Evolutionary conservation across 805 yeast genomes (phyloP).

Genomic region (Naumovozyma baii): DNA sequence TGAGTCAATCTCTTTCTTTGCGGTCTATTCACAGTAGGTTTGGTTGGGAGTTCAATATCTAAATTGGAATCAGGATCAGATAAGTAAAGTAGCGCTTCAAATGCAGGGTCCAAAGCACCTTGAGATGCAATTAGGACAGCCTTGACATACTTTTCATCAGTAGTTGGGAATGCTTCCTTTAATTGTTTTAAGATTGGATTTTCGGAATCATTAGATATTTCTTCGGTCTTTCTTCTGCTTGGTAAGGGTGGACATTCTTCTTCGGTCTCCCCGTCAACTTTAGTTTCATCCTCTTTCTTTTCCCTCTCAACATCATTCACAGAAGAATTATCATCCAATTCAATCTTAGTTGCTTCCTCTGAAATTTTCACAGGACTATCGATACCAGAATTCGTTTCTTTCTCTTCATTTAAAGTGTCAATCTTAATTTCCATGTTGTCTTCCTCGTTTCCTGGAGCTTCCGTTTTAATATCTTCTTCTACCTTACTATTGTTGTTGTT

Average conservation of each 20-base stretch:
- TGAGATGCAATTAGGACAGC: conserved; percentile 80
- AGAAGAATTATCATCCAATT: conserved; percentile 2
- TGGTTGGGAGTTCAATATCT: conserved; percentile 42
- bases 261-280: conserved; percentile 6
- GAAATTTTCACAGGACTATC: conserved; percentile 2
- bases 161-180: conserved; percentile 75
- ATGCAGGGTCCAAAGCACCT: conserved; percentile 75
- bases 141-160: conserved; percentile 60
- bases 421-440: background rate
- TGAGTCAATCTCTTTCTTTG: conserved; percentile 34
- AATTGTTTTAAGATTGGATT: conserved; percentile 40
- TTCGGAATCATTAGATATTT: conserved; percentile 5
- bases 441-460: background rate
- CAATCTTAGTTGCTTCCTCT: conserved; percentile 4
- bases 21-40: conserved; percentile 18
- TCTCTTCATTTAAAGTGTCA: background rate
- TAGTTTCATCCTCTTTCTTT: conserved; percentile 7
- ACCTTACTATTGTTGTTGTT: no score
- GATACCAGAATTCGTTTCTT: background rate
- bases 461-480: no score
- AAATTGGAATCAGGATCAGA: conserved; percentile 55
- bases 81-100: conserved; percentile 72
- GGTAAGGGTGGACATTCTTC: conserved; percentile 17
- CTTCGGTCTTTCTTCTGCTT: conserved; percentile 4
- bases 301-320: conserved; percentile 1